Evolutionary conservation across 1,139 yeast genomes (phyloP), one percentile per base, ranked within the genome.

Genomic region (Yamadazyma conglobata): DNA sequence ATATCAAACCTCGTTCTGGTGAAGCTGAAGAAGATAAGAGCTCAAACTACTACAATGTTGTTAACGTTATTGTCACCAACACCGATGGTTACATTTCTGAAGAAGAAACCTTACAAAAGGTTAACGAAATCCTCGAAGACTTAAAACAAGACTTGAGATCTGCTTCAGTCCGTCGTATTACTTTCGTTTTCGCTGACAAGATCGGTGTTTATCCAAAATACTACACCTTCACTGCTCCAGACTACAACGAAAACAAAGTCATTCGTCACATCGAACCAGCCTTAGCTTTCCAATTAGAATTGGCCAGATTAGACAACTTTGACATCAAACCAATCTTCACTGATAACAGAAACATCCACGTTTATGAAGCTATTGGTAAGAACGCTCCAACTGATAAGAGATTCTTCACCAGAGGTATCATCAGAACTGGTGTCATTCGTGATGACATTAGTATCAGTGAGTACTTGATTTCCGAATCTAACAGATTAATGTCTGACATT

Each of bases 261-360:
- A 86, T 91, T 57, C 89, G 98, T 68, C 96, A 91, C 56, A 87
- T 91, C 51, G 98, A 91, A 62, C 98, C 98, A 19, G 96, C 98
- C 26, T 72, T 91, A 52, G 98, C 98, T 34, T 91, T 81, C 83
- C 98, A 91, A 68, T 74, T 91, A 50, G 98, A 91, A 64, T 73
- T 91, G 46, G 94, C 88, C 52, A 80, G 97, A 67, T 73, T 91
- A 62, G 86, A 94, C 29, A 93, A 91, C 68, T 91, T 91, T 64
- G 80, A 86, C 62, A 87, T 91, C 60, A 87, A 83, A 56, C 97
- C 96, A 29, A 86, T 91, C 36, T 86, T 87, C 68, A 87, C 96
- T 38, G 96, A 89, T 58, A 91, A 93, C 72, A 82, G 97, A 69
- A 89, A 91, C 64, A 86, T 91, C 45, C 98, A 91, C 55, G 96